Conservation (phyloP, 441 rosid species). For the Erysimum cheiri region DNA sequence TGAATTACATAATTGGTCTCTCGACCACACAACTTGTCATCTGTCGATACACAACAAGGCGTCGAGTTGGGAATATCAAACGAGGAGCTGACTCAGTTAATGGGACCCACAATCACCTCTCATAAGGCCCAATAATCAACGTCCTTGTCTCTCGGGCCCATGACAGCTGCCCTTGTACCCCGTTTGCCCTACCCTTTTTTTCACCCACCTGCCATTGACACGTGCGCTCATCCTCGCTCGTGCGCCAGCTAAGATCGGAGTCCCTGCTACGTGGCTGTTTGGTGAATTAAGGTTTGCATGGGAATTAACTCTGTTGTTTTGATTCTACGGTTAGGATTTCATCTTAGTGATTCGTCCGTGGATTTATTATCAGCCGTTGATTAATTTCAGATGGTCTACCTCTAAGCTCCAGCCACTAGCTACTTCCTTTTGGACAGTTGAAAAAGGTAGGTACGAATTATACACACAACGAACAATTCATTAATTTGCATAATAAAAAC, state of each 20-base stretch:
- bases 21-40: conserved; percentile 48
- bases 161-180: conserved; percentile 47
- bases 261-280: conserved; percentile 39
- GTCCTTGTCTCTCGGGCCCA: conserved; percentile 42
- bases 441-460: neutral
- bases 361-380: conserved; percentile 1
- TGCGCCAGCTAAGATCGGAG: conserved; percentile 35
- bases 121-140: conserved; percentile 38
- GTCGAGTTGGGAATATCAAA: conserved; percentile 36
- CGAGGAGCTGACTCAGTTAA: conserved; percentile 37
- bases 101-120: conserved; percentile 38
- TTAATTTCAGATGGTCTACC: neutral
- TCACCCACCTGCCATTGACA: conserved; percentile 17
- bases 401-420: conserved; percentile 23
- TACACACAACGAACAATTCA: neutral
- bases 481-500: neutral
- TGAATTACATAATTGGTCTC: neutral
- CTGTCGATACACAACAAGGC: conserved; percentile 41
- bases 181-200: conserved; percentile 19
- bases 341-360: neutral
- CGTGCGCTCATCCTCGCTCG: conserved; percentile 32
- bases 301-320: conserved; percentile 20
- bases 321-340: conserved; percentile 11
- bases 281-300: neutral
- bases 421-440: conserved; percentile 18